phyloP scores from a whole-genome alignment of 2,329 filamentous ascomycete species.

The Chrysoporthe austroafricana region DNA sequence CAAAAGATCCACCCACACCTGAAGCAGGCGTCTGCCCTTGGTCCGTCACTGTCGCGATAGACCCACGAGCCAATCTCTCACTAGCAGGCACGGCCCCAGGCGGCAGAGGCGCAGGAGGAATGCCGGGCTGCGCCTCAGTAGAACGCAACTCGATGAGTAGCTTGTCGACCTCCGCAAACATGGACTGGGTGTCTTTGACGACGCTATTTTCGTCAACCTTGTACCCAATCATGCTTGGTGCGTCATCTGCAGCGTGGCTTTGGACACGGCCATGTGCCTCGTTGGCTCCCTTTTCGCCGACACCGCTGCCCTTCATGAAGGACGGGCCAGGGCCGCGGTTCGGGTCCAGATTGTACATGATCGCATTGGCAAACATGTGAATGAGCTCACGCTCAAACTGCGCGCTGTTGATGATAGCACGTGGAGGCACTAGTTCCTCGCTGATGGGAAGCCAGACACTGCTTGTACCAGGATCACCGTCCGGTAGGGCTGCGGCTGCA shows the following conservation, averaged over 20 bases:
- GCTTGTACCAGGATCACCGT: constrained; percentile 59
- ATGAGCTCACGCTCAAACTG: constrained; percentile 93
- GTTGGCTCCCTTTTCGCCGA: constrained; percentile 40
- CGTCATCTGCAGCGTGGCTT: constrained; percentile 35
- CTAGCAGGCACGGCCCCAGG: constrained; percentile 30
- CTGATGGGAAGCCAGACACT: constrained; percentile 70
- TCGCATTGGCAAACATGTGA: constrained; percentile 96
- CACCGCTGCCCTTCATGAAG: constrained; percentile 53
- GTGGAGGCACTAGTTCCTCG: constrained; percentile 80
- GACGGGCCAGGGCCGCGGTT: constrained; percentile 69
- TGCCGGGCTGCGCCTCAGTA: constrained; percentile 63
- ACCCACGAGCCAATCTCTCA: constrained; percentile 26
- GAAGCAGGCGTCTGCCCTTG: constrained; percentile 24
- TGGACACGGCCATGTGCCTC: constrained; percentile 39
- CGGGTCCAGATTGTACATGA: constrained; percentile 95
- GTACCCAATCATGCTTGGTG: constrained; percentile 59
- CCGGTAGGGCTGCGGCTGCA: constrained; percentile 63
- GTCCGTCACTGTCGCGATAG: constrained; percentile 17
- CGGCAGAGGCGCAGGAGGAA: constrained; percentile 39
- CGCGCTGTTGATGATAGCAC: constrained; percentile 87
- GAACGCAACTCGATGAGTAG: constrained; percentile 76
- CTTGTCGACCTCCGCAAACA: constrained; percentile 87
- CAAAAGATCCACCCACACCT: constrained; percentile 14
- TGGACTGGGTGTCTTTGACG: constrained; percentile 83
- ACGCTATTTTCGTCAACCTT: constrained; percentile 81